These are phyloP conservation scores for Priceomyces carsonii DNA, from an alignment of 805 yeast genomes.

Conservation along the genomic window DNA sequence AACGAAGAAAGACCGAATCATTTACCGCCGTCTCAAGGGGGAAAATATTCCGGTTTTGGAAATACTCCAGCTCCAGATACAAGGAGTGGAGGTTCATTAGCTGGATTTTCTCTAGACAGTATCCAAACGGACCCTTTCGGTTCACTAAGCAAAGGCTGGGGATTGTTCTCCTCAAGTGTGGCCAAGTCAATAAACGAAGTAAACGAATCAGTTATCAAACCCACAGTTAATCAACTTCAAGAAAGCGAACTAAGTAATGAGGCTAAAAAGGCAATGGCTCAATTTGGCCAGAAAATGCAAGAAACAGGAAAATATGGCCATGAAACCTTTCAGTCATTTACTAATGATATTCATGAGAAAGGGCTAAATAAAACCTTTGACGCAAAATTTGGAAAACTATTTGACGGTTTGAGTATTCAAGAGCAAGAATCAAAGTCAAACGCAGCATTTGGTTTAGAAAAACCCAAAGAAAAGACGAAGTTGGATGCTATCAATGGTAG, in stretches of 20 bases:
- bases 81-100: conserved; percentile 39
- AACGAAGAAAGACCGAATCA: conserved; percentile 74
- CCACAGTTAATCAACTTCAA: conserved; percentile 76
- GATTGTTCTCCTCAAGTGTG: conserved; percentile 83
- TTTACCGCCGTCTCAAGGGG: conserved; percentile 92
- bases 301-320: conserved; percentile 80
- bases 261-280: conserved; percentile 91
- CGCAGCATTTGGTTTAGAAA: conserved; percentile 67
- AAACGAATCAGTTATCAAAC: conserved; percentile 84
- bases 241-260: conserved; percentile 79
- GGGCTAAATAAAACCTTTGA: conserved; percentile 45
- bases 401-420: conserved; percentile 51
- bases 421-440: conserved; percentile 42
- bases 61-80: conserved; percentile 59
- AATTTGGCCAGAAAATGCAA: conserved; percentile 92
- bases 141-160: conserved; percentile 93
- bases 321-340: conserved; percentile 62
- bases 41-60: conserved; percentile 90
- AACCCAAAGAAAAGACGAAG: conserved; percentile 60
- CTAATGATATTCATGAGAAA: conserved; percentile 43
- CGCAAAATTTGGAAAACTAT: conserved; percentile 51
- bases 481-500: conserved; percentile 51
- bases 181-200: conserved; percentile 83
- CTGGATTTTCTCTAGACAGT: conserved; percentile 64
- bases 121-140: conserved; percentile 85